These are phyloP conservation scores for Phytopythium delawarense DNA, from an alignment of 352 stramenopile genomes.

Conservation along the genomic window DNA sequence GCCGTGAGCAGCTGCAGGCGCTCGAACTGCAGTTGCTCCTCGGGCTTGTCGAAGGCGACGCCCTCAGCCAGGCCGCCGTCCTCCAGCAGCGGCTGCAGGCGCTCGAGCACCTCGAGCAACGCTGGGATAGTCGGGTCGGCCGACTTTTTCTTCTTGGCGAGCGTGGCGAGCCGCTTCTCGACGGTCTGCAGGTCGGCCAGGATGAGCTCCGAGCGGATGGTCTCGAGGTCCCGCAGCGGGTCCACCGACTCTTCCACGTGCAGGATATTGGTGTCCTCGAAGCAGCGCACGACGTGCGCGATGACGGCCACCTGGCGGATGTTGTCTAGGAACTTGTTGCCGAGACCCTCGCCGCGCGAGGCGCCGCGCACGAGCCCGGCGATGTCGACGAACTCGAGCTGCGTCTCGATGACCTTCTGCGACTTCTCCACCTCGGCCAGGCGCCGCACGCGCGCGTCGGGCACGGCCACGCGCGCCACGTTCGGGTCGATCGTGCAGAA, in stretches of 20 bases:
- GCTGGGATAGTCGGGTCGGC: slow-evolving; percentile 46
- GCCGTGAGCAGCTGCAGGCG: slow-evolving; percentile 82
- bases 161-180: slow-evolving; percentile 53
- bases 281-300: slow-evolving; percentile 94
- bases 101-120: slow-evolving; percentile 58
- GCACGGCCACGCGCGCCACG: slow-evolving; percentile 69
- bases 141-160: slow-evolving; percentile 83
- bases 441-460: slow-evolving; percentile 52
- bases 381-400: slow-evolving; percentile 89
- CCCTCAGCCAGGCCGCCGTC: slow-evolving; percentile 66
- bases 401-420: slow-evolving; percentile 68
- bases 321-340: slow-evolving; percentile 87
- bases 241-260: slow-evolving; percentile 96
- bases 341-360: slow-evolving; percentile 75
- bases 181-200: slow-evolving; percentile 87
- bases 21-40: slow-evolving; percentile 86
- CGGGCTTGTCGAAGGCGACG: slow-evolving; percentile 62
- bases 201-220: slow-evolving; percentile 98
- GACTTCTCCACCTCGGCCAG: slow-evolving; percentile 73
- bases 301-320: slow-evolving; percentile 85
- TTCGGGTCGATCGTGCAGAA: slow-evolving; percentile 91
- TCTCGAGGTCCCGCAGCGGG: slow-evolving; percentile 95
- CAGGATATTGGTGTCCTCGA: slow-evolving; percentile 97
- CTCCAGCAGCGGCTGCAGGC: slow-evolving; percentile 70
- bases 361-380: slow-evolving; percentile 79